These are phyloP conservation scores for Solanum hybrid DNA, from an alignment of 305 asterid species.

Conservation along the genomic window DNA sequence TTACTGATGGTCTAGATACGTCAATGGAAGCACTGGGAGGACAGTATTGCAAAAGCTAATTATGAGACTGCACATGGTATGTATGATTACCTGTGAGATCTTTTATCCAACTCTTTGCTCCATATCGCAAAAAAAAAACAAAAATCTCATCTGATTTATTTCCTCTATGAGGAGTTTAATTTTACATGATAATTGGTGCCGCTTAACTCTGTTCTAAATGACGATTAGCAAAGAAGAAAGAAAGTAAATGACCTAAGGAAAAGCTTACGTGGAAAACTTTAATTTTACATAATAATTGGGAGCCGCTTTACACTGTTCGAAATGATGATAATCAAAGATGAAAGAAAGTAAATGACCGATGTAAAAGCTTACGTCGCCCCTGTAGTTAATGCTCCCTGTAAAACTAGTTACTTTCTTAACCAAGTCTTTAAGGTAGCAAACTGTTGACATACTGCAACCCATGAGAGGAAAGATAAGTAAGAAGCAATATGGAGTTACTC, in stretches of 20 bases:
- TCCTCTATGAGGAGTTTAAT: background rate
- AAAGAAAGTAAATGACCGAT: background rate
- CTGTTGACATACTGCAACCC: background rate
- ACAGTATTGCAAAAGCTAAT: slow-evolving; percentile 54
- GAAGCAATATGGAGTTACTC: background rate
- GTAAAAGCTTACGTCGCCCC: background rate
- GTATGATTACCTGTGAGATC: background rate
- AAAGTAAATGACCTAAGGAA: background rate
- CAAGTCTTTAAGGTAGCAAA: background rate
- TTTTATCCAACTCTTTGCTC: background rate
- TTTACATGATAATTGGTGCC: background rate
- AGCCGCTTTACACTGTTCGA: background rate
- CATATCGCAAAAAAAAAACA: background rate
- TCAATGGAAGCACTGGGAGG: slow-evolving; percentile 96
- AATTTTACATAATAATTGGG: background rate
- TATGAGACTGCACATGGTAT: slow-evolving; percentile 46
- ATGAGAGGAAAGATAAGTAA: background rate
- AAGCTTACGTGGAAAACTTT: background rate
- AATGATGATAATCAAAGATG: background rate
- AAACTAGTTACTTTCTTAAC: background rate
- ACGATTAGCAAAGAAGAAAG: background rate
- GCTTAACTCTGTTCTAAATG: background rate
- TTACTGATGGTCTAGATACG: slow-evolving; percentile 48
- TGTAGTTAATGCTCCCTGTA: background rate
- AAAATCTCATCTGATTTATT: background rate